phyloP scores from a whole-genome alignment of 495 filamentous ascomycete species.

The Aspergillus nanangensis region DNA sequence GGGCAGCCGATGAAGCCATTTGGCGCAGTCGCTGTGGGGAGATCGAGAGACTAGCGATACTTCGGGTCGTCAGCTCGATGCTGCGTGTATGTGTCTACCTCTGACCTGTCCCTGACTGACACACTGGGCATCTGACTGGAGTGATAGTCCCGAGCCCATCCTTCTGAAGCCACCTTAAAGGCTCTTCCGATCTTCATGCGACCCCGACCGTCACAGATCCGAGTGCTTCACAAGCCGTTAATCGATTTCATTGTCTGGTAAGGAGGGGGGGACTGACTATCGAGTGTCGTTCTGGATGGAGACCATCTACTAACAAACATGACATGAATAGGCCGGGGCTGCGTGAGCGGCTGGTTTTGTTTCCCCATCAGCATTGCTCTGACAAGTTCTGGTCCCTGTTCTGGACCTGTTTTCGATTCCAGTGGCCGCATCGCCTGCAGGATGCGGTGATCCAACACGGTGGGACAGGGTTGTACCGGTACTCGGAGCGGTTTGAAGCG shows the following conservation, averaged over 20 bases:
- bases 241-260: conserved; percentile 14
- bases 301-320: too few species aligned
- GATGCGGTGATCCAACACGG: conserved; percentile 6
- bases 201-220: conserved; percentile 9
- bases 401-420: conserved; percentile 10
- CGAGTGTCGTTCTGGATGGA: too few species aligned
- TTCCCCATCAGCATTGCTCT: conserved; percentile 12
- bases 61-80: conserved; percentile 12
- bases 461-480: conserved; percentile 7
- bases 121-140: too few species aligned
- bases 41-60: conserved; percentile 5
- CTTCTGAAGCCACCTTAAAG: conserved; percentile 2
- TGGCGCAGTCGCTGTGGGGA: conserved; percentile 9
- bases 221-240: conserved; percentile 12
- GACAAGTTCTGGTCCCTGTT: conserved; percentile 13
- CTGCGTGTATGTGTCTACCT: conserved; percentile 13
- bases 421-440: conserved; percentile 7
- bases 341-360: conserved; percentile 9
- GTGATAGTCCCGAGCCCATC: conserved; percentile 7
- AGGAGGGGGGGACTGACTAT: too few species aligned
- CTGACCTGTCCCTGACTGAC: too few species aligned
- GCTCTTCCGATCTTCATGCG: conserved; percentile 12
- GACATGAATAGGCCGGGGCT: conserved; percentile 12
- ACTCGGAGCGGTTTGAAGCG: conserved; percentile 5
- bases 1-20: conserved; percentile 6